A percentile compares a stretch with the other conserved stretches of the same genome.
Evolutionary conservation across 1,284 basidiomycete species (phyloP).

Genomic region (Cutaneotrichosporon dermatis): DNA sequence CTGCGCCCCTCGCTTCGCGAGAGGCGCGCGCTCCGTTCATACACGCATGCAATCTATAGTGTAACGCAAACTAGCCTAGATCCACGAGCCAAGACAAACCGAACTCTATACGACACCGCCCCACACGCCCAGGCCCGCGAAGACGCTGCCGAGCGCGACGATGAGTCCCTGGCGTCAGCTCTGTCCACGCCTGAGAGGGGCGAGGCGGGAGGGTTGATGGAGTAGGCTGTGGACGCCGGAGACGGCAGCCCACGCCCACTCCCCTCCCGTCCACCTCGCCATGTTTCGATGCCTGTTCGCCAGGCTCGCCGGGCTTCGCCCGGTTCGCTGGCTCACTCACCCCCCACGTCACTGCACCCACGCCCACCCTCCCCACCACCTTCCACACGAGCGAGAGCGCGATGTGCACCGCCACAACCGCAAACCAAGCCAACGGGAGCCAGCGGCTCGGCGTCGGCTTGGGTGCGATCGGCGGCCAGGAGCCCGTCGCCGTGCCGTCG

Average conservation of each 20-base stretch:
- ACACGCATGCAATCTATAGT: too few relatives aligned
- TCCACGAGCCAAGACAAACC: background rate
- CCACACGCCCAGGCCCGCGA: constrained; percentile 47
- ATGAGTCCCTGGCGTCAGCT: constrained; percentile 40
- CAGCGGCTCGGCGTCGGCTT: constrained; percentile 26
- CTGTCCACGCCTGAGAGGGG: background rate
- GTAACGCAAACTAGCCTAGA: too few relatives aligned
- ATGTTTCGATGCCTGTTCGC: too few relatives aligned
- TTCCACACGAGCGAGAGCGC: constrained; percentile 42
- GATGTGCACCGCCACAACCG: constrained; percentile 36
- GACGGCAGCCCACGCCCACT: too few relatives aligned
- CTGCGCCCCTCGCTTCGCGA: too few relatives aligned
- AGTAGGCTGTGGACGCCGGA: too few relatives aligned
- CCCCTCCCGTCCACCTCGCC: too few relatives aligned
- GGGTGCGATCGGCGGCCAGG: constrained; percentile 19
- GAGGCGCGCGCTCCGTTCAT: too few relatives aligned
- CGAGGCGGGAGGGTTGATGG: background rate
- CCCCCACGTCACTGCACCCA: constrained; percentile 49
- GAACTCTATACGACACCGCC: constrained; percentile 41
- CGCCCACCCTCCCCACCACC: constrained; percentile 41
- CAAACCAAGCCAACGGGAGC: constrained; percentile 32
- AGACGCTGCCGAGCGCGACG: constrained; percentile 45
- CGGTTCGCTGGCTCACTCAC: constrained; percentile 28
- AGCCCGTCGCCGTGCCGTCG: background rate
- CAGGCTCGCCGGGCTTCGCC: background rate